A percentile compares a stretch with the other conserved stretches of the same genome.
Conservation (phyloP, 2,329 filamentous ascomycete genomes). For the Ophiosphaerella korrae region DNA sequence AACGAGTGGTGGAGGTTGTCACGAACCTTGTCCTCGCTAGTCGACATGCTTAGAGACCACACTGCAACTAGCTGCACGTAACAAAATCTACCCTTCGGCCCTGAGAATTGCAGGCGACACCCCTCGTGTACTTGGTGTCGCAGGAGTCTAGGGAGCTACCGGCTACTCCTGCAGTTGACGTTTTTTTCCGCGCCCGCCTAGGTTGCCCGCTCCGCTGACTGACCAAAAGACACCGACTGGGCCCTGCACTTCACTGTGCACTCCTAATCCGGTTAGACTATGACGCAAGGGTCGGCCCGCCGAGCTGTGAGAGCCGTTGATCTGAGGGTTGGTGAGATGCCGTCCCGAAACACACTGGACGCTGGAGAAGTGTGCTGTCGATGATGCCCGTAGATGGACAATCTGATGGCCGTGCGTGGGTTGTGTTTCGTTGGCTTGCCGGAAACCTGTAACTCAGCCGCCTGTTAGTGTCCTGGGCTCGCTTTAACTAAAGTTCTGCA, state of each 20-base stretch:
- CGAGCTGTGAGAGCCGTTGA: conserved; percentile 26
- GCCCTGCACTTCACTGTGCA: conserved; percentile 26
- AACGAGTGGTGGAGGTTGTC: conserved; percentile 34
- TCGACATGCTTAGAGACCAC: conserved; percentile 32
- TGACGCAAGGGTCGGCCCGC: conserved; percentile 45
- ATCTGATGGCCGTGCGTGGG: background rate
- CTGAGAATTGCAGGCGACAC: conserved; percentile 24
- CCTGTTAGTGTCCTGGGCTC: conserved; percentile 27
- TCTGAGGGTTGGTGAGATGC: conserved; percentile 1
- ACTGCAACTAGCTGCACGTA: conserved; percentile 12
- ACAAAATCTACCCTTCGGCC: conserved; percentile 11
- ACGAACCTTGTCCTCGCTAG: conserved; percentile 47
- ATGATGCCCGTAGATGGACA: too few species aligned
- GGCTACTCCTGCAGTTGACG: conserved; percentile 3
- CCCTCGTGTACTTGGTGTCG: conserved; percentile 24
- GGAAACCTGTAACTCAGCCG: conserved; percentile 8
- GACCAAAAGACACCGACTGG: conserved; percentile 13
- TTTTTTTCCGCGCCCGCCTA: conserved; percentile 24
- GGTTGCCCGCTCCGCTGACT: conserved; percentile 12
- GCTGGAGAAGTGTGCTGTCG: too few species aligned
- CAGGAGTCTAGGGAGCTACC: conserved; percentile 11
- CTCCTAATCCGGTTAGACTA: conserved; percentile 31
- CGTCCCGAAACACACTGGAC: conserved; percentile 1
- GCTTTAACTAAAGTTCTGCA: conserved; percentile 21
- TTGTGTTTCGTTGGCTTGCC: conserved; percentile 1